Percentiles rank a stretch among this genome's conserved stretches.
phyloP scores from a whole-genome alignment of 805 yeast genomes.

The Cyberlindnera xishuangbannaensis region DNA sequence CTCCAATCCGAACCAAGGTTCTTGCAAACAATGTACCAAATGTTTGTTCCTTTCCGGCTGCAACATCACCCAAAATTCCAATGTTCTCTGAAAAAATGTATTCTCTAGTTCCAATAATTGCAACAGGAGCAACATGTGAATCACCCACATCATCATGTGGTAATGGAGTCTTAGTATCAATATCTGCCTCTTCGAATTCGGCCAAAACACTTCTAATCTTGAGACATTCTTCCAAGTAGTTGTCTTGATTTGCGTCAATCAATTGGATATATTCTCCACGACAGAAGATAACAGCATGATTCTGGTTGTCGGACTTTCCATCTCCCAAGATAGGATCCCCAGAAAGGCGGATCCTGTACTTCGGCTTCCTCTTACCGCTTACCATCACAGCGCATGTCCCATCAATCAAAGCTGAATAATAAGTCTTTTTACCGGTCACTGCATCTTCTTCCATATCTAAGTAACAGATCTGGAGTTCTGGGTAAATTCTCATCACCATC shows the following conservation, averaged over 20 bases:
- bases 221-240: constrained; percentile 75
- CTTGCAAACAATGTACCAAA: constrained; percentile 82
- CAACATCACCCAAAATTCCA: constrained; percentile 79
- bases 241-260: constrained; percentile 81
- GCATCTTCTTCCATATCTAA: constrained; percentile 44
- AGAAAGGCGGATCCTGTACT: constrained; percentile 58
- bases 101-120: constrained; percentile 80
- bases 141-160: constrained; percentile 27
- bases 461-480: constrained; percentile 60
- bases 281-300: constrained; percentile 65
- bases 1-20: constrained; percentile 76
- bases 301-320: constrained; percentile 82
- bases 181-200: constrained; percentile 59
- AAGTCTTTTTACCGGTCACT: constrained; percentile 35
- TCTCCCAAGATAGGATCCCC: constrained; percentile 84
- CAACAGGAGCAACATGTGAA: constrained; percentile 60
- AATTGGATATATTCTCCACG: constrained; percentile 79
- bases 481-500: constrained; percentile 56
- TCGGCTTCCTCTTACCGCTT: constrained; percentile 54
- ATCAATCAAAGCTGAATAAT: constrained; percentile 64
- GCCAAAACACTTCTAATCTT: constrained; percentile 67
- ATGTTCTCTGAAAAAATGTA: constrained; percentile 80
- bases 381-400: constrained; percentile 58
- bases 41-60: constrained; percentile 86
- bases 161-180: not conserved